phyloP scores from a whole-genome alignment of 2,329 filamentous ascomycete genomes.

The Fusarium redolens region DNA sequence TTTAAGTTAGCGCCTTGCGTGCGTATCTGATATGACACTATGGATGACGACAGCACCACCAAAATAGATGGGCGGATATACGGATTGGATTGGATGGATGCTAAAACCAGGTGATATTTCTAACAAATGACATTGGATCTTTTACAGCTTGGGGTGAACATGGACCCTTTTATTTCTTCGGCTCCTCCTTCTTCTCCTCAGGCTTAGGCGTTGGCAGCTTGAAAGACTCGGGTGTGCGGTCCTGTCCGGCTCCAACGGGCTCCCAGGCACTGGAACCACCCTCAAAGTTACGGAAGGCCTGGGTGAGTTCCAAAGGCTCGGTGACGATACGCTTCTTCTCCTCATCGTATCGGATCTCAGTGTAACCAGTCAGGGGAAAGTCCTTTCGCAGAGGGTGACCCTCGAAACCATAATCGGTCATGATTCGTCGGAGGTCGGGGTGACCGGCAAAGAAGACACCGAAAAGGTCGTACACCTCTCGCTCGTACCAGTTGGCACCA shows the following conservation, averaged over 20 bases:
- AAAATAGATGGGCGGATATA: constrained; percentile 7
- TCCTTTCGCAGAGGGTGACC: constrained; percentile 97
- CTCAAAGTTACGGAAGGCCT: constrained; percentile 99
- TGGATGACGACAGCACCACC: constrained; percentile 14
- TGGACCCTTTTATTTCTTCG: constrained; percentile 79
- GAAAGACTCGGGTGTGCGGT: constrained; percentile 87
- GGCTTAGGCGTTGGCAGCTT: constrained; percentile 96
- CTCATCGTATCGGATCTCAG: constrained; percentile 96
- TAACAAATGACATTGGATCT: constrained; percentile 46
- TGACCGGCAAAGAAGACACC: constrained; percentile 97
- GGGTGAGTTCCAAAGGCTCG: constrained; percentile 95
- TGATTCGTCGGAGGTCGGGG: constrained; percentile 94
- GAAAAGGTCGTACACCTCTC: constrained; percentile 97
- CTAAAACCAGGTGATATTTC: constrained; percentile 46
- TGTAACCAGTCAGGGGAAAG: constrained; percentile 97
- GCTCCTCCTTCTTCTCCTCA: constrained; percentile 89
- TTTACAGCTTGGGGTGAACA: constrained; percentile 45
- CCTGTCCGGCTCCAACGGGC: constrained; percentile 73
- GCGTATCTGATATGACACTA: constrained; percentile 18
- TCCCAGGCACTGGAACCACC: constrained; percentile 81
- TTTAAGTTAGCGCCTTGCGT: constrained; percentile 7
- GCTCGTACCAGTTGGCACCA: constrained; percentile 98
- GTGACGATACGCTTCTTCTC: constrained; percentile 99
- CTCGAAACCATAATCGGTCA: constrained; percentile 99
- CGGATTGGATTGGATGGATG: constrained; percentile 14